Conservation (phyloP, 768 basidiomycete species). For the Hygrophorus pudorinus region DNA sequence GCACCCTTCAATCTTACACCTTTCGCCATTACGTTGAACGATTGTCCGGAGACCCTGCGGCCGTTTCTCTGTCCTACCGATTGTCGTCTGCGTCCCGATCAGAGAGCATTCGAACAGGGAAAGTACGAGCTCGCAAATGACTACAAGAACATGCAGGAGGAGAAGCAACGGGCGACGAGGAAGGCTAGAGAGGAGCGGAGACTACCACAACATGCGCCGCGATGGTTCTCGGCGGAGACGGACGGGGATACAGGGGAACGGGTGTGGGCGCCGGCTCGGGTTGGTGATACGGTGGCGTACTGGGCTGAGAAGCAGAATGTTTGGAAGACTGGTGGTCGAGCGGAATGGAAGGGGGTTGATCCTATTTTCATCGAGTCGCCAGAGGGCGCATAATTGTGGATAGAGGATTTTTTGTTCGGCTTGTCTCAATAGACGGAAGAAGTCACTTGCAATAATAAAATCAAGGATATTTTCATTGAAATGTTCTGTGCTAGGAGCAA, state of each 20-base stretch:
- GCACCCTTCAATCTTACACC: slow-evolving; percentile 94
- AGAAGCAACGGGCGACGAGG: slow-evolving; percentile 67
- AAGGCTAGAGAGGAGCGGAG: slow-evolving; percentile 67
- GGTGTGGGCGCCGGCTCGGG: slow-evolving; percentile 67
- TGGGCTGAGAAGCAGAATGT: slow-evolving; percentile 72
- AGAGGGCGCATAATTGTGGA: slow-evolving; percentile 10
- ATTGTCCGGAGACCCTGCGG: slow-evolving; percentile 63
- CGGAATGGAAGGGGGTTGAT: slow-evolving; percentile 62
- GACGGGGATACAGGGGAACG: slow-evolving; percentile 87
- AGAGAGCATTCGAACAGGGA: slow-evolving; percentile 88
- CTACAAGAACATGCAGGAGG: slow-evolving; percentile 74
- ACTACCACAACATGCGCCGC: slow-evolving; percentile 60
- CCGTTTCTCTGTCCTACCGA: slow-evolving; percentile 82
- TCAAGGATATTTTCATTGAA: too few species aligned
- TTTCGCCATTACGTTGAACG: slow-evolving; percentile 86
- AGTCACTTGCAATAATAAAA: too few species aligned
- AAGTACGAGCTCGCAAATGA: slow-evolving; percentile 76
- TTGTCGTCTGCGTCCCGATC: slow-evolving; percentile 86
- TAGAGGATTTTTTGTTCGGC: not conserved
- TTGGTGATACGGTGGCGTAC: slow-evolving; percentile 54
- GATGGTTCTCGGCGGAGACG: slow-evolving; percentile 80
- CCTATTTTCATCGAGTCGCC: slow-evolving; percentile 72
- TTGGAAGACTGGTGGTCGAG: slow-evolving; percentile 32
- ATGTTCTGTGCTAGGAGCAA: too few species aligned
- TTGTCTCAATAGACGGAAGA: too few species aligned